These are phyloP conservation scores for Aegilops longissima DNA, from an alignment of 176 grass and related monocot genomes.

Conservation along the genomic window DNA sequence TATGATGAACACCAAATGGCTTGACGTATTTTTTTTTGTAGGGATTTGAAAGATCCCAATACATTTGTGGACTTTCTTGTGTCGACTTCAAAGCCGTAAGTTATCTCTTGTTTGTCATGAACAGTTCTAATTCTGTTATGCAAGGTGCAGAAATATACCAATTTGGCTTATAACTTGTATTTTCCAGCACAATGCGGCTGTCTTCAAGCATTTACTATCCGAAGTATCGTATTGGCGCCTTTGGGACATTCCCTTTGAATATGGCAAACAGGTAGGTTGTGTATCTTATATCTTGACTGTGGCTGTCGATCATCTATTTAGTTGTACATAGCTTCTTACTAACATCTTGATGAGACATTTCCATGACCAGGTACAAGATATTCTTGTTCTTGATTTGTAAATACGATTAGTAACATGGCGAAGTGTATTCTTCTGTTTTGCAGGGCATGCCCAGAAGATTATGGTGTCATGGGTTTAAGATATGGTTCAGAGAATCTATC, in stretches of 20 bases:
- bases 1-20: neutral
- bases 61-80: slow-evolving; percentile 60
- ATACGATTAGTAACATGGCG: neutral
- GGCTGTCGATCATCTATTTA: neutral
- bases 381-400: neutral
- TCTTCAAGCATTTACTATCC: slow-evolving; percentile 52
- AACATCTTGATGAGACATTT: neutral
- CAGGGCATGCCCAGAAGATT: neutral
- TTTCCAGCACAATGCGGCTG: slow-evolving; percentile 43
- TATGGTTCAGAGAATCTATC: neutral
- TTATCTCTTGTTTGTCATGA: no score
- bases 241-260: slow-evolving; percentile 58
- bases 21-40: neutral
- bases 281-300: neutral
- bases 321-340: neutral
- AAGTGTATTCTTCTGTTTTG: neutral
- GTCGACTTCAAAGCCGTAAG: slow-evolving; percentile 52
- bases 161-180: neutral
- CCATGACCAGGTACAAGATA: neutral
- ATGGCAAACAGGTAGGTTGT: slow-evolving; percentile 41
- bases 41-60: slow-evolving; percentile 59
- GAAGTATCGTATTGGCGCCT: slow-evolving; percentile 49
- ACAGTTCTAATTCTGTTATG: no score
- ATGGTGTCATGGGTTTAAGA: neutral
- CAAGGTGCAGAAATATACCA: neutral